Conservation (phyloP, 176 grass and related monocot genomes). For the Bonia amplexicaulis region DNA sequence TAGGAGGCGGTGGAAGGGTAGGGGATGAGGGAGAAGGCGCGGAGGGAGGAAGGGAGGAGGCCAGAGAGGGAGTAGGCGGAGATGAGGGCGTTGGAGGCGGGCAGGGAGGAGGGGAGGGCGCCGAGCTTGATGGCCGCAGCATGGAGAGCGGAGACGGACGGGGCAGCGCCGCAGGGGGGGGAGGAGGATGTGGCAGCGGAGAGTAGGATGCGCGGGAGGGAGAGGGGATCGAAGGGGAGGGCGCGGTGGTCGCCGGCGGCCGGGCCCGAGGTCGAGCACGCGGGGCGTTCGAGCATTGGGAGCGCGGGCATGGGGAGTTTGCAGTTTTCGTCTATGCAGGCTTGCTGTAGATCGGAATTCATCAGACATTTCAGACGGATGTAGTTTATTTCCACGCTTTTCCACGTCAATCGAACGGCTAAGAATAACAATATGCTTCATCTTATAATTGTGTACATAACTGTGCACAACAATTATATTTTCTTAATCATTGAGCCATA, state of each 20-base stretch:
- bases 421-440: neutral
- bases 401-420: no score
- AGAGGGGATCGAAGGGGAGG: constrained; percentile 20
- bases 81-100: constrained; percentile 65
- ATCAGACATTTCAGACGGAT: no score
- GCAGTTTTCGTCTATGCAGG: neutral
- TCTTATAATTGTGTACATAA: neutral
- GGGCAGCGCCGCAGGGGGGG: neutral
- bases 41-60: constrained; percentile 25
- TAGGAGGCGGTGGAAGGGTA: constrained; percentile 48
- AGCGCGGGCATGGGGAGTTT: no score
- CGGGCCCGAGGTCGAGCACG: neutral
- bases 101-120: constrained; percentile 30
- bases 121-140: constrained; percentile 57
- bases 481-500: neutral
- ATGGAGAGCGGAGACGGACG: constrained; percentile 35
- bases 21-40: constrained; percentile 42
- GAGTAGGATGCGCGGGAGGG: constrained; percentile 23
- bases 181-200: neutral
- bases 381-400: no score
- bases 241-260: constrained; percentile 29
- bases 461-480: neutral
- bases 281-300: neutral
- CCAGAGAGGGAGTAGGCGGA: constrained; percentile 43
- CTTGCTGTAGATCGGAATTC: no score